Evolutionary conservation across 2,329 filamentous ascomycete genomes (phyloP).

Genomic region (Ophiosphaerella narmari): DNA sequence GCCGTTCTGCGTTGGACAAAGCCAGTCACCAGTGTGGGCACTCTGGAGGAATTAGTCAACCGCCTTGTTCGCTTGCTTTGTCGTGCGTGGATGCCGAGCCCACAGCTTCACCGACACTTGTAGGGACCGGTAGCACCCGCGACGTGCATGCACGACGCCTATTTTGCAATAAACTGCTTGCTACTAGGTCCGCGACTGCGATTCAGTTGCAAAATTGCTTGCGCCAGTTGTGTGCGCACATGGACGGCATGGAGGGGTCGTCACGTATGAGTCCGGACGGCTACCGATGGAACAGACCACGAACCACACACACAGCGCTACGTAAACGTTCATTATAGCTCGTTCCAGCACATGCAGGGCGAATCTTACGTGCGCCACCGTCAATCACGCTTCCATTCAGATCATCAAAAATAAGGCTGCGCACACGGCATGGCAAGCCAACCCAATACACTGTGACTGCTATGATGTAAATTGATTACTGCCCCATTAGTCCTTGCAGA

Average conservation of each 20-base stretch:
- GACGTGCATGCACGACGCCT: conserved; percentile 25
- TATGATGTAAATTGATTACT: conserved; percentile 6
- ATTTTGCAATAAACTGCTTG: conserved; percentile 20
- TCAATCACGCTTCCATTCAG: background rate
- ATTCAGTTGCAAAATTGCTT: conserved; percentile 20
- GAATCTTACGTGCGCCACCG: conserved; percentile 3
- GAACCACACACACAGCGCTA: conserved; percentile 34
- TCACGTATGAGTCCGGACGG: conserved; percentile 24
- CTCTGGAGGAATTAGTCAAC: conserved; percentile 1
- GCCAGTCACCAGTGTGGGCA: conserved; percentile 9
- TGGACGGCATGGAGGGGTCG: conserved; percentile 23
- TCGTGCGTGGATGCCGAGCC: conserved; percentile 28
- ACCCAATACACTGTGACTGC: background rate
- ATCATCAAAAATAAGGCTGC: background rate
- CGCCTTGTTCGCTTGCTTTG: conserved; percentile 31
- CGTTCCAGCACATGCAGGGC: conserved; percentile 37
- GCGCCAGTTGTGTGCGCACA: conserved; percentile 33
- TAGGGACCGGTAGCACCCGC: conserved; percentile 32
- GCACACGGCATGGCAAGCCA: background rate
- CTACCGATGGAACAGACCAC: conserved; percentile 28
- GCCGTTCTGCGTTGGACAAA: conserved; percentile 9
- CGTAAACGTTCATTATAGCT: conserved; percentile 31
- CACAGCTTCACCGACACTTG: conserved; percentile 37
- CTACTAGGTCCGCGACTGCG: conserved; percentile 25
- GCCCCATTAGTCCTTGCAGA: background rate